Evolutionary conservation across 1,284 basidiomycete species (phyloP).

Genomic region (Blastosporella zonata): DNA sequence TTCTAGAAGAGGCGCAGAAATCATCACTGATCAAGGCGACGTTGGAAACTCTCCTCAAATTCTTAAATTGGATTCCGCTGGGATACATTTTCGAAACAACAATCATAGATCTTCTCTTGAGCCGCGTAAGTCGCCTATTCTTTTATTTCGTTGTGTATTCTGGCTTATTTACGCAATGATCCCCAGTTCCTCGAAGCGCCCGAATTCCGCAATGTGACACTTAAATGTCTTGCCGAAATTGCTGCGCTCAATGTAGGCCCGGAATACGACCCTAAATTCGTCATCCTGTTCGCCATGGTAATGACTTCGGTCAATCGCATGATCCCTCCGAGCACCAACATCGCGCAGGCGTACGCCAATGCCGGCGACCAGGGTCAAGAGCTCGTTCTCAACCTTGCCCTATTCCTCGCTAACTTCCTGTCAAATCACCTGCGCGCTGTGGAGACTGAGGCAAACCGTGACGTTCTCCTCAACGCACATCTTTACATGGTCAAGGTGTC

Average conservation of each 20-base stretch:
- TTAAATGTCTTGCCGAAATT: conserved; percentile 98
- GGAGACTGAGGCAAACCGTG: conserved; percentile 89
- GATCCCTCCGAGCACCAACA: conserved; percentile 96
- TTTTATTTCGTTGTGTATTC: conserved; percentile 3
- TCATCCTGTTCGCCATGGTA: conserved; percentile 96
- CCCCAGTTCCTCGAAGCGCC: conserved; percentile 91
- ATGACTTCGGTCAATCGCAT: conserved; percentile 97
- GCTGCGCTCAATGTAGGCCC: conserved; percentile 93
- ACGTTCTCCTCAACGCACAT: conserved; percentile 95
- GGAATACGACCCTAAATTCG: conserved; percentile 98
- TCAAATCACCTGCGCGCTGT: conserved; percentile 89
- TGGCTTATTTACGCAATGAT: conserved; percentile 11
- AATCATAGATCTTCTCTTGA: conserved; percentile 92
- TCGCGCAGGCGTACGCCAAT: conserved; percentile 89
- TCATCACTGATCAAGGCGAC: conserved; percentile 94
- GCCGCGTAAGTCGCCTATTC: conserved; percentile 58
- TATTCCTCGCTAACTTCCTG: conserved; percentile 97
- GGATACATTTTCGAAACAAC: conserved; percentile 99
- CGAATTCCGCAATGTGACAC: conserved; percentile 96
- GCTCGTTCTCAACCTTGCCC: conserved; percentile 93
- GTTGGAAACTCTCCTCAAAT: conserved; percentile 92
- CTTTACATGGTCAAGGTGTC: conserved; percentile 99
- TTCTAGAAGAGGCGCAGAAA: conserved; percentile 97
- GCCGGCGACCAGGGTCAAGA: conserved; percentile 95
- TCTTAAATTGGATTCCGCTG: conserved; percentile 99